phyloP scores from a whole-genome alignment of 2,329 filamentous ascomycete species.

The Neonectria sp. region DNA sequence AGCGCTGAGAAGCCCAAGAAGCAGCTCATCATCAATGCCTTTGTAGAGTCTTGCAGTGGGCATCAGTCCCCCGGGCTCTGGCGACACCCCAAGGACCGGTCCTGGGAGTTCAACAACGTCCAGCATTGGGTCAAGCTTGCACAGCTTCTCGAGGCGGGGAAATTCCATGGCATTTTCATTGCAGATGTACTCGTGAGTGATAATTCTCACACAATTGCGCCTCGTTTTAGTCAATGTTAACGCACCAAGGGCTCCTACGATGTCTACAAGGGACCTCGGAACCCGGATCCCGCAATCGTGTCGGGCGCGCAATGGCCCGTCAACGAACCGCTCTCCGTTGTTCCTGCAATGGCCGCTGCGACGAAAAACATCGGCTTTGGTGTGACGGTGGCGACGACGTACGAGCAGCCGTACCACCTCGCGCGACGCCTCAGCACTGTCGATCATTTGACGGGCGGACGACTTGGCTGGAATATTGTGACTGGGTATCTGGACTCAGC shows the following conservation, averaged over 20 bases:
- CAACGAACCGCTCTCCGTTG: constrained; percentile 74
- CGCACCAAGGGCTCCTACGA: constrained; percentile 71
- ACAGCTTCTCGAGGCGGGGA: constrained; percentile 57
- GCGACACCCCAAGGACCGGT: constrained; percentile 75
- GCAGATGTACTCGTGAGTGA: constrained; percentile 66
- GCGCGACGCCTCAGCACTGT: constrained; percentile 76
- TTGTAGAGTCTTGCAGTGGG: constrained; percentile 58
- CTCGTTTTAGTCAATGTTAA: not conserved
- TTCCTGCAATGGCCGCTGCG: constrained; percentile 78
- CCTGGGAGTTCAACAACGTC: constrained; percentile 72
- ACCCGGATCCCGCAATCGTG: constrained; percentile 68
- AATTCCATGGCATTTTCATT: constrained; percentile 78
- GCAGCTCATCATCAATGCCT: constrained; percentile 60
- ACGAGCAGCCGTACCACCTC: constrained; percentile 78
- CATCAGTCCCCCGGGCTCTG: constrained; percentile 65
- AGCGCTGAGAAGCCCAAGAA: constrained; percentile 49
- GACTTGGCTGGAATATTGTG: constrained; percentile 69
- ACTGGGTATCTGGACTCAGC: constrained; percentile 79
- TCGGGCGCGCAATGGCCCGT: constrained; percentile 80
- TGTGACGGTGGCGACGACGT: constrained; percentile 77
- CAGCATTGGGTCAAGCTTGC: constrained; percentile 72
- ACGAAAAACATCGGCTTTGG: constrained; percentile 79
- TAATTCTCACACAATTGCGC: not conserved
- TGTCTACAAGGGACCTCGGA: constrained; percentile 73
- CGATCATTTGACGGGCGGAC: constrained; percentile 77